Conservation (phyloP, 352 stramenopile species). For the Globisporangium echinulatum region DNA sequence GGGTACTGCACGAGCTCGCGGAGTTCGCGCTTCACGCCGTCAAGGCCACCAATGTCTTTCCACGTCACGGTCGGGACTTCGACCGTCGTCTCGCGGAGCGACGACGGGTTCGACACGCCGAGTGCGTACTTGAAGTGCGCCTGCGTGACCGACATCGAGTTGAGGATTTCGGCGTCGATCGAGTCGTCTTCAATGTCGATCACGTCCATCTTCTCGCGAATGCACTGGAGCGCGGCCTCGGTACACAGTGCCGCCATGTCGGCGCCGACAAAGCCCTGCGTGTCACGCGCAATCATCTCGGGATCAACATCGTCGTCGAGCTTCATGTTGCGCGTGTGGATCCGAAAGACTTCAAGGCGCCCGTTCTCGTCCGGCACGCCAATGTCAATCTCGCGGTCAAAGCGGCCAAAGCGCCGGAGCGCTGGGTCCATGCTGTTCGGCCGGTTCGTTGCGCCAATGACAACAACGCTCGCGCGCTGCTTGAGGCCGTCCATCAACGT, state of each 20-base stretch:
- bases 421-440: conserved; percentile 98
- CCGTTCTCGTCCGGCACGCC: conserved; percentile 98
- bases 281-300: conserved; percentile 96
- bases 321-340: conserved; percentile 99
- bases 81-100: conserved; percentile 98
- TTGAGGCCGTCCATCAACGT: conserved; percentile 99
- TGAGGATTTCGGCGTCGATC: conserved; percentile 98
- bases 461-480: conserved; percentile 91
- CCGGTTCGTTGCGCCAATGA: conserved; percentile 99
- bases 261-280: conserved; percentile 98
- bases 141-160: conserved; percentile 97
- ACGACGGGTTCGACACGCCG: conserved; percentile 96
- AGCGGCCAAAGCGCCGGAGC: conserved; percentile 97
- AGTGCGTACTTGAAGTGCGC: conserved; percentile 99
- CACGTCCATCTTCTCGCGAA: conserved; percentile 99
- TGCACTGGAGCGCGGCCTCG: conserved; percentile 98
- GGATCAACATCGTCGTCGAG: conserved; percentile 98
- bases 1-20: conserved; percentile 99
- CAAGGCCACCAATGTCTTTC: conserved; percentile 99
- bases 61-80: conserved; percentile 98
- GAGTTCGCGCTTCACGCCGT: conserved; percentile 98
- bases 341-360: conserved; percentile 98
- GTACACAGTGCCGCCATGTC: conserved; percentile 99
- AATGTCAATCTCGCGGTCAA: conserved; percentile 99
- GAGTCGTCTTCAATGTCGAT: conserved; percentile 99